Evolutionary conservation across 2,329 filamentous ascomycete genomes (phyloP), one percentile per base, ranked within the genome.

Genomic region (Phialophora chinensis): DNA sequence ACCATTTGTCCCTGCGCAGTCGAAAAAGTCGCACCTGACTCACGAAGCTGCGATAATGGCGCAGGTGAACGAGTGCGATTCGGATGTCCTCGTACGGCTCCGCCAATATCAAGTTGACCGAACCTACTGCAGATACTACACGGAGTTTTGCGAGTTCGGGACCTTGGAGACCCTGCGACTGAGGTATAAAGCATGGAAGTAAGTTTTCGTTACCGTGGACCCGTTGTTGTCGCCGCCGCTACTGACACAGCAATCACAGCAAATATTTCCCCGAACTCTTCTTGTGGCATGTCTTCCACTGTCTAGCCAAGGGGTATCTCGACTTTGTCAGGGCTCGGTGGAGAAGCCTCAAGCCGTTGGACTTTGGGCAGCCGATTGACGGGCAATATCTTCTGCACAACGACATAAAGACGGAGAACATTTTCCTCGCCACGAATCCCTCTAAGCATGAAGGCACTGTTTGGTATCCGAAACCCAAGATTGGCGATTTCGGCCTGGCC

Each of bases 111-210:
- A 62, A 33, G 56, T 65, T 25, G 38, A 53, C 33, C 47, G 50
- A n/a, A 20, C 47, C 4, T 65, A 63, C 53, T 63, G 63, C 54
- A 29, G 69, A 33, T 70, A 61, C 53, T 71, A 70, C 38, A 60
- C 68, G 7, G 69, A 71, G 50, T 61, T 58, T 29, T 70, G 66
- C 38, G 50, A 53, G 2, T 59, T 60, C 14, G 66, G 54, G 8
- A 64, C 50, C 14, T 50, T 71, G 44, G 60, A 63, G n/a, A 35
- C 57, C 1, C 58, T 71, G n/a, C 44, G 66, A 12, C 25, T 67
- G 33, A 64, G 58, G 52, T 70, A 71, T 49, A 70, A 65, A 38
- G 69, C 69, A 35, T 71, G 66, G 63, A 65, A 64, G 59, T 68
- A 54, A 49, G 66, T 12, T 8, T 25, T 20, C 17, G 8, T 5